These are phyloP conservation scores for Linderniella brevidens DNA, from an alignment of 257 asterid genomes.

Conservation along the genomic window DNA sequence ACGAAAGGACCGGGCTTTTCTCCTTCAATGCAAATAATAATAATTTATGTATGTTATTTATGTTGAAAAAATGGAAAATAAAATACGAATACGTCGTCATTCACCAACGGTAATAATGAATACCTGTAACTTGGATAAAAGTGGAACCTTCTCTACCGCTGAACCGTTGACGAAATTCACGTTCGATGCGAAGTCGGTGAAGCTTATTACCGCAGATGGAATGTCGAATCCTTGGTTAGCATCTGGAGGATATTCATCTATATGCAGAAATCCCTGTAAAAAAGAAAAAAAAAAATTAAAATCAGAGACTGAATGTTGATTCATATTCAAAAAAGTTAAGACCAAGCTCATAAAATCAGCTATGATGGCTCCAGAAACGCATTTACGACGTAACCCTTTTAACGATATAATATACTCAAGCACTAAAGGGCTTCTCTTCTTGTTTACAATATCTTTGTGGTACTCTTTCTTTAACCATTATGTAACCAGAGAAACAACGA, in stretches of 20 bases:
- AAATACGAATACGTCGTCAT: no score
- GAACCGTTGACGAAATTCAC: slow-evolving; percentile 33
- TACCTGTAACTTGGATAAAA: slow-evolving; percentile 69
- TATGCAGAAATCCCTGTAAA: slow-evolving; percentile 90
- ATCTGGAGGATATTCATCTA: slow-evolving; percentile 96
- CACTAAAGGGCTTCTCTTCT: no score
- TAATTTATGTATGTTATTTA: background rate
- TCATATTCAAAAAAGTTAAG: background rate
- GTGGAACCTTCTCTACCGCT: slow-evolving; percentile 24
- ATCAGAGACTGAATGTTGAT: background rate
- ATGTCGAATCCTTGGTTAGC: slow-evolving; percentile 98
- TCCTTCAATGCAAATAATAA: slow-evolving; percentile 22
- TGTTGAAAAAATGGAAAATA: no score
- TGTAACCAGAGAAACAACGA: no score
- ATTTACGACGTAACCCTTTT: no score
- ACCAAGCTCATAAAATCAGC: no score
- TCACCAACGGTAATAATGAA: background rate
- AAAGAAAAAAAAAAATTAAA: slow-evolving; percentile 7
- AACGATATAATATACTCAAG: no score
- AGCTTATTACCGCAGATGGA: slow-evolving; percentile 76
- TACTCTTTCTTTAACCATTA: no score
- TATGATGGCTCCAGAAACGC: no score
- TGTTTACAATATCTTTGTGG: no score
- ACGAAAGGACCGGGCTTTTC: slow-evolving; percentile 38
- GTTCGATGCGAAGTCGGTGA: slow-evolving; percentile 40